Evolutionary conservation across 148 eudicot genomes (phyloP).

Genomic region (Oxyria digyna): DNA sequence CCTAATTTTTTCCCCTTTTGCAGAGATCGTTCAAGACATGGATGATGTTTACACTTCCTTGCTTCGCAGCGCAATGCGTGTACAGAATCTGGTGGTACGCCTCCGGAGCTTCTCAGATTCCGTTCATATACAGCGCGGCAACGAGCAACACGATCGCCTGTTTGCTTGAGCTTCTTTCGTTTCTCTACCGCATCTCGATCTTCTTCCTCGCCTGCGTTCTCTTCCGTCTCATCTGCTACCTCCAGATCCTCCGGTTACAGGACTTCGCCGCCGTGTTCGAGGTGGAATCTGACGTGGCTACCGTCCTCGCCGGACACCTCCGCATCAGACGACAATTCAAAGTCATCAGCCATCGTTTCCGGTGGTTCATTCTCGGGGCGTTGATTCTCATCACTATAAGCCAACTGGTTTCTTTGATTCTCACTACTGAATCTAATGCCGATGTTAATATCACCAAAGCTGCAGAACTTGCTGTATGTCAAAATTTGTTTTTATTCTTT

Average conservation of each 20-base stretch:
- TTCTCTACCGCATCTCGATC: constrained; percentile 69
- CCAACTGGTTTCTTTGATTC: constrained; percentile 62
- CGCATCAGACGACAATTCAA: constrained; percentile 57
- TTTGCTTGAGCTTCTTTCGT: constrained; percentile 48
- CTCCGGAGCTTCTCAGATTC: constrained; percentile 52
- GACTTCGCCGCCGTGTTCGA: constrained; percentile 73
- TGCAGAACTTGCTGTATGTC: constrained; percentile 70
- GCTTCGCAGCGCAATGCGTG: constrained; percentile 37
- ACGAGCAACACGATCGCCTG: constrained; percentile 48
- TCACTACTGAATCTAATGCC: constrained; percentile 39
- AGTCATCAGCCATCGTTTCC: constrained; percentile 77
- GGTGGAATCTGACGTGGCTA: constrained; percentile 50
- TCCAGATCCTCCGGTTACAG: constrained; percentile 67
- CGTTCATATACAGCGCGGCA: constrained; percentile 34
- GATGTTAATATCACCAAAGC: constrained; percentile 48
- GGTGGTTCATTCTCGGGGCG: constrained; percentile 49
- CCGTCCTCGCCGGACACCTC: constrained; percentile 60
- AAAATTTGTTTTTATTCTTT: neutral
- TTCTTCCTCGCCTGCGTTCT: constrained; percentile 71
- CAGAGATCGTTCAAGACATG: constrained; percentile 74
- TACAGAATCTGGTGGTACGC: constrained; percentile 95
- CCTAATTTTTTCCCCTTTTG: neutral
- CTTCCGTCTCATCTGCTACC: constrained; percentile 63
- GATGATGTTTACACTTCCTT: constrained; percentile 59
- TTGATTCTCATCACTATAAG: constrained; percentile 60